phyloP scores from a whole-genome alignment of 345 rosid species.

The Orychophragmus violaceus region DNA sequence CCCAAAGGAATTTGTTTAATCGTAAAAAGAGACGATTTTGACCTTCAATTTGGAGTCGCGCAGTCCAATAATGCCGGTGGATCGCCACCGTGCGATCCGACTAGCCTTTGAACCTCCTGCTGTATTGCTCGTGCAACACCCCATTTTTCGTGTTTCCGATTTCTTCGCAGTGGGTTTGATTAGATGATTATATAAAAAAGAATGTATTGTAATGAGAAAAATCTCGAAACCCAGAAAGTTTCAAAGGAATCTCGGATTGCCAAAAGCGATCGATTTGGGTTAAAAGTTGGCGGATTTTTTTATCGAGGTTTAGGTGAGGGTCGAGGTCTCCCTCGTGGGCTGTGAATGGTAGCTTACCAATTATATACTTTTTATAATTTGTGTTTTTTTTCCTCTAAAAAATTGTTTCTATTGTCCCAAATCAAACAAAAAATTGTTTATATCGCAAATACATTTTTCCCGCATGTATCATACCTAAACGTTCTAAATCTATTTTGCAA shows the following conservation, averaged over 20 bases:
- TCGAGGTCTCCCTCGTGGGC: slow-evolving; percentile 21
- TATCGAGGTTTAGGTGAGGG: slow-evolving; percentile 27
- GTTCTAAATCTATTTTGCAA: too few species aligned
- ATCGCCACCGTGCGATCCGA: slow-evolving; percentile 79
- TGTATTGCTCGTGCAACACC: slow-evolving; percentile 64
- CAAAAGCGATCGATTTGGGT: background rate
- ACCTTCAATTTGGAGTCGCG: slow-evolving; percentile 95
- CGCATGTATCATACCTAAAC: too few species aligned
- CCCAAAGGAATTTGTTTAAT: too few species aligned
- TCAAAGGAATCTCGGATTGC: slow-evolving; percentile 13
- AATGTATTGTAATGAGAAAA: background rate
- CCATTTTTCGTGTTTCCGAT: slow-evolving; percentile 43
- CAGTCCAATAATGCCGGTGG: slow-evolving; percentile 86
- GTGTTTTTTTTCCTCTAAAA: too few species aligned
- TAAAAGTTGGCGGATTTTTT: background rate
- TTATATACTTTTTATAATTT: too few species aligned
- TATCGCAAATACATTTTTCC: too few species aligned
- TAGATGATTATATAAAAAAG: background rate
- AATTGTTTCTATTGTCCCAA: too few species aligned
- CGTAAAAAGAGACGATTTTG: background rate
- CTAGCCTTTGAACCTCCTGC: slow-evolving; percentile 64
- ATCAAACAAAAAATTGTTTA: too few species aligned
- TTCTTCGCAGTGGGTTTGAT: background rate
- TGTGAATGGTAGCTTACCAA: too few species aligned
- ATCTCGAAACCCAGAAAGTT: slow-evolving; percentile 10